phyloP scores from a whole-genome alignment of 2,329 filamentous ascomycete genomes.

The Fusarium sp. region DNA sequence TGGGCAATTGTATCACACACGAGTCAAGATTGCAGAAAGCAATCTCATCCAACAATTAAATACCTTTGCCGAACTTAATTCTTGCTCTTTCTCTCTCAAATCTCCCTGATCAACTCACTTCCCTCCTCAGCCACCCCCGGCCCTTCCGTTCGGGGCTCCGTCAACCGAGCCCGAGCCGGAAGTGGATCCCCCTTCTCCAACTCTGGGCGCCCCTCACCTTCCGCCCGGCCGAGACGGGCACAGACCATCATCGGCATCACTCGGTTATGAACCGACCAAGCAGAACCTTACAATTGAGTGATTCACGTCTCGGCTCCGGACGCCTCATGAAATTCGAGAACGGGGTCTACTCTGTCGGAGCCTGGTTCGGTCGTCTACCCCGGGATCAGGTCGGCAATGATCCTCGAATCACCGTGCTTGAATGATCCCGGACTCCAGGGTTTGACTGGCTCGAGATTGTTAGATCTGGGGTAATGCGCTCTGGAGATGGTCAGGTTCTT shows the following conservation, averaged over 20 bases:
- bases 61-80: not conserved
- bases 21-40: not conserved
- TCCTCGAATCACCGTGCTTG: constrained; percentile 30
- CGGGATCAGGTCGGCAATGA: constrained; percentile 38
- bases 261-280: constrained; percentile 38
- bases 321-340: constrained; percentile 12
- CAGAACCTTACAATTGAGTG: not conserved
- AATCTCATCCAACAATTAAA: not conserved
- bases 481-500: not conserved
- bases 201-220: constrained; percentile 24
- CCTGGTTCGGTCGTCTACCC: constrained; percentile 19
- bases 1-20: not conserved
- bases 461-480: constrained; percentile 26
- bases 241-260: constrained; percentile 44
- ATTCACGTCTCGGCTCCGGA: not conserved
- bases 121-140: constrained; percentile 27
- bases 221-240: constrained; percentile 44
- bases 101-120: not conserved
- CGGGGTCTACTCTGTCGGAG: not conserved
- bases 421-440: not conserved
- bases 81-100: not conserved
- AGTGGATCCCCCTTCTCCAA: constrained; percentile 33
- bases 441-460: not conserved
- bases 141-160: constrained; percentile 25
- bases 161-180: constrained; percentile 25